Conservation (phyloP, 345 rosid species). For the Ceriops decandra region DNA sequence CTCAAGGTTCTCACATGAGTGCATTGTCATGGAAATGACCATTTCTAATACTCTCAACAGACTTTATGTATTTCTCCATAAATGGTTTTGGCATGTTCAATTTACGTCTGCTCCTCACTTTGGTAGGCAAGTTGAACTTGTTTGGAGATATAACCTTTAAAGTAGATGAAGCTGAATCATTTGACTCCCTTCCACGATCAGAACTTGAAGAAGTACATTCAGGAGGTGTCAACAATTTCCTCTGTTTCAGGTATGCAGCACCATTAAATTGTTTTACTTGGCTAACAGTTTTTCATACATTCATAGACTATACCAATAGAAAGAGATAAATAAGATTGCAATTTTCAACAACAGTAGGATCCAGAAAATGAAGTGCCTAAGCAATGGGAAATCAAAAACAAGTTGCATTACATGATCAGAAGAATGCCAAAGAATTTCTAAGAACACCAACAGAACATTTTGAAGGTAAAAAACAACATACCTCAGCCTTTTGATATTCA, state of each 20-base stretch:
- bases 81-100: constrained; percentile 39
- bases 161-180: constrained; percentile 42
- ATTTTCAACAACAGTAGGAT: constrained; percentile 9
- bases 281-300: constrained; percentile 40
- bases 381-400: too few species aligned
- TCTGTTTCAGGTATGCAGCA: constrained; percentile 44
- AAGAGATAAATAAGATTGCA: too few species aligned
- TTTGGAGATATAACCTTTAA: constrained; percentile 28
- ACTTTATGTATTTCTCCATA: constrained; percentile 31
- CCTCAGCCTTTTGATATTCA: constrained; percentile 47
- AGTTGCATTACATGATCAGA: neutral
- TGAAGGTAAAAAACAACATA: constrained; percentile 18
- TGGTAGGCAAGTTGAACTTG: constrained; percentile 56
- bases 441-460: neutral
- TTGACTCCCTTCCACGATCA: constrained; percentile 43
- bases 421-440: constrained; percentile 1
- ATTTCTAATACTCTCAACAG: constrained; percentile 35
- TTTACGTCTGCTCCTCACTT: constrained; percentile 70
- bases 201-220: constrained; percentile 43
- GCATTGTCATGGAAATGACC: constrained; percentile 31
- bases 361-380: neutral
- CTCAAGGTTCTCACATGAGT: constrained; percentile 41
- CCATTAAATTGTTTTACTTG: constrained; percentile 28
- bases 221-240: constrained; percentile 42
- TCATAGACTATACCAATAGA: constrained; percentile 6